Percentiles rank a stretch among this genome's conserved stretches.
phyloP scores from a whole-genome alignment of 2,329 filamentous ascomycete species.

The Fusarium mundagurra region DNA sequence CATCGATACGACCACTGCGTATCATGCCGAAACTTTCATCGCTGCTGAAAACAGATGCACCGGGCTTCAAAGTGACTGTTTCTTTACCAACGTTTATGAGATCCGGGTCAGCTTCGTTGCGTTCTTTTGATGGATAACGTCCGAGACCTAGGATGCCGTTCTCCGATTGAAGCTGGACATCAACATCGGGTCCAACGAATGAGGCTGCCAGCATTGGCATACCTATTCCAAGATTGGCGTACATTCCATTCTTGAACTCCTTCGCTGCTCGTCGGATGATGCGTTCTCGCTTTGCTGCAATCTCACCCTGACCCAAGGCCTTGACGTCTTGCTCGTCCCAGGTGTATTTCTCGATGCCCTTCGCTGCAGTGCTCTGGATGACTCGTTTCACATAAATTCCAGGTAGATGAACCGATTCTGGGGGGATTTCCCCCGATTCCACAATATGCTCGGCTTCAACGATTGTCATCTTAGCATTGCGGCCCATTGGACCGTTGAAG shows the following conservation, averaged over 20 bases:
- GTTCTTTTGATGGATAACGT: conserved; percentile 75
- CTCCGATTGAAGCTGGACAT: conserved; percentile 84
- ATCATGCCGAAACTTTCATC: conserved; percentile 97
- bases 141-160: conserved; percentile 81
- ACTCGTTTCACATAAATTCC: conserved; percentile 95
- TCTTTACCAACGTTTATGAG: conserved; percentile 95
- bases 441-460: conserved; percentile 94
- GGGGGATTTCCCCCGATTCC: conserved; percentile 85
- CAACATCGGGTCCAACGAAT: conserved; percentile 80
- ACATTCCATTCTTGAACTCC: conserved; percentile 96
- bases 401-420: conserved; percentile 88
- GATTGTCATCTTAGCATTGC: conserved; percentile 89
- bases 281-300: conserved; percentile 80
- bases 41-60: conserved; percentile 82
- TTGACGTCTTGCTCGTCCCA: conserved; percentile 73
- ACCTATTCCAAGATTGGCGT: conserved; percentile 90
- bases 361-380: conserved; percentile 80
- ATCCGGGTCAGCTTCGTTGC: conserved; percentile 76
- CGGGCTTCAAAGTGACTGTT: conserved; percentile 84
- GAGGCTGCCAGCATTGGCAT: conserved; percentile 92
- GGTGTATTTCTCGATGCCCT: conserved; percentile 87
- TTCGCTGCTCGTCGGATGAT: conserved; percentile 87
- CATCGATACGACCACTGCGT: conserved; percentile 82
- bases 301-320: conserved; percentile 73
- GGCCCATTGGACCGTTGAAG: conserved; percentile 94